phyloP scores from a whole-genome alignment of 2,329 filamentous ascomycete genomes.

The Hypoxylon sp. region DNA sequence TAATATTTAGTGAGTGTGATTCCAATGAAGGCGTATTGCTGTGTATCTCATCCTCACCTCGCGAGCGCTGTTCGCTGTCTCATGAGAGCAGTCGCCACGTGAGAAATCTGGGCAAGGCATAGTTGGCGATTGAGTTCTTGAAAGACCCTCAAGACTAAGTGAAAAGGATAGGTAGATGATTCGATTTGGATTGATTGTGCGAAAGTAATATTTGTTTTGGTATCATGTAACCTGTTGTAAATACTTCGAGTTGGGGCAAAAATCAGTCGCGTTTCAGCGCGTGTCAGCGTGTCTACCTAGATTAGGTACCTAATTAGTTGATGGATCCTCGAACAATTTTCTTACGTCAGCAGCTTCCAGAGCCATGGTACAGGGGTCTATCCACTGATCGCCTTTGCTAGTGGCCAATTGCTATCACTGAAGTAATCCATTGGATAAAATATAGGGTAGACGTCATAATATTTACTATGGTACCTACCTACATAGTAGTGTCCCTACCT shows the following conservation, averaged over 20 bases:
- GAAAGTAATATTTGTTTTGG: background rate
- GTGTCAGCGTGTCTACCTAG: background rate
- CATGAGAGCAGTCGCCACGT: background rate
- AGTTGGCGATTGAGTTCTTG: background rate
- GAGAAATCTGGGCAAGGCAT: background rate
- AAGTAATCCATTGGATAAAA: background rate
- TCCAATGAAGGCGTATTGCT: background rate
- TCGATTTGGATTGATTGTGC: background rate
- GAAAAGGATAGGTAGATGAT: background rate
- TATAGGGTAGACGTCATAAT: background rate
- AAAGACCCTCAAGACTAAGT: background rate
- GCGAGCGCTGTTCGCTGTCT: background rate
- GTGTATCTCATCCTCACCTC: slow-evolving; percentile 5
- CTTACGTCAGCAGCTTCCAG: slow-evolving; percentile 1
- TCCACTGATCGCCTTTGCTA: background rate
- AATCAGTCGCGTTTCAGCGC: slow-evolving; percentile 12
- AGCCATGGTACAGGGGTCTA: slow-evolving; percentile 1
- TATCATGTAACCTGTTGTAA: background rate
- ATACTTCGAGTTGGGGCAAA: background rate
- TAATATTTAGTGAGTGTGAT: background rate
- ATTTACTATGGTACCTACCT: too few relatives aligned
- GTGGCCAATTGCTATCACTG: background rate
- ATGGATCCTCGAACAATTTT: background rate
- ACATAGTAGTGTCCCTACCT: too few relatives aligned
- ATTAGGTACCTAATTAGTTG: too few relatives aligned